Conservation (phyloP, 2,329 filamentous ascomycete species). For the Ascochyta rabiei region DNA sequence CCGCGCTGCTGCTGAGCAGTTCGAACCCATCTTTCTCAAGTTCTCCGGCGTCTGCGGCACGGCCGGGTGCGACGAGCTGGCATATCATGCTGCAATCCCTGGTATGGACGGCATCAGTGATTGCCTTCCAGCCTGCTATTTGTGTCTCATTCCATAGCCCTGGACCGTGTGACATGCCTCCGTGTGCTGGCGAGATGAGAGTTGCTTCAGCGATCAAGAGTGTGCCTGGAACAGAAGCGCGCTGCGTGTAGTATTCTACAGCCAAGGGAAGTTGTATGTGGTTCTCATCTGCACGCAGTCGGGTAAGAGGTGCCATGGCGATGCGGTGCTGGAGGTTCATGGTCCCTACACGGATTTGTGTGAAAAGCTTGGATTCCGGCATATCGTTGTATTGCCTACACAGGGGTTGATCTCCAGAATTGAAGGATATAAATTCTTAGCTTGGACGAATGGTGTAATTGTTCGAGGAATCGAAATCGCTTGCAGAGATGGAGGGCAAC, state of each 20-base stretch:
- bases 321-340: slow-evolving; percentile 37
- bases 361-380: slow-evolving; percentile 28
- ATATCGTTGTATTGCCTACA: not conserved
- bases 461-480: not conserved
- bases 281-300: slow-evolving; percentile 52
- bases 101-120: slow-evolving; percentile 66
- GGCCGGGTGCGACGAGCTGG: slow-evolving; percentile 67
- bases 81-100: slow-evolving; percentile 65
- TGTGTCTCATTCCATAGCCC: slow-evolving; percentile 59
- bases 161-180: slow-evolving; percentile 58
- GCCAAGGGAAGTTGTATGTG: slow-evolving; percentile 51
- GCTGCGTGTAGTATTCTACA: slow-evolving; percentile 60
- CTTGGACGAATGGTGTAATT: not conserved
- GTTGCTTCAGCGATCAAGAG: slow-evolving; percentile 65
- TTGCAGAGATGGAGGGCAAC: not conserved
- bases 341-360: slow-evolving; percentile 36
- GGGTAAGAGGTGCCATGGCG: slow-evolving; percentile 42
- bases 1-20: slow-evolving; percentile 38
- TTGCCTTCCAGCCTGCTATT: slow-evolving; percentile 62
- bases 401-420: too few relatives aligned
- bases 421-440: not conserved
- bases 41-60: slow-evolving; percentile 52
- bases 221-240: slow-evolving; percentile 58
- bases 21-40: slow-evolving; percentile 42
- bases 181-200: slow-evolving; percentile 54